Percentiles rank a stretch among this genome's conserved stretches.
Evolutionary conservation across 2,329 filamentous ascomycete species (phyloP).

Genomic region (Diplodia mutila): DNA sequence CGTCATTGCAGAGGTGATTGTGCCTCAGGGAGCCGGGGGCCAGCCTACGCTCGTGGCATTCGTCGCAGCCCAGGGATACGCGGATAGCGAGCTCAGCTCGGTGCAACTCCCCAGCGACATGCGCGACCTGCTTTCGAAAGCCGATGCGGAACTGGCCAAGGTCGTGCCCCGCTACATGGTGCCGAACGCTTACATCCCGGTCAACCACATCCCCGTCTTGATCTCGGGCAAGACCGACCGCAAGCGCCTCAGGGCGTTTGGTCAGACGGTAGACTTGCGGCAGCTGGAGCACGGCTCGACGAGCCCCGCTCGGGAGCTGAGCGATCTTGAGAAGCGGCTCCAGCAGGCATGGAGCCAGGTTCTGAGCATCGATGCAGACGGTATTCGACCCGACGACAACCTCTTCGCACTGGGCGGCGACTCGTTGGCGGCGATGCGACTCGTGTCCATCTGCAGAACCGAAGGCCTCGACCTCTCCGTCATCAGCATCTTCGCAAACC

Average conservation of each 20-base stretch:
- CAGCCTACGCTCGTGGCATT: constrained; percentile 41
- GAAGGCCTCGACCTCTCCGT: constrained; percentile 57
- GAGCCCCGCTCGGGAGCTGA: background rate
- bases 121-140: background rate
- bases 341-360: constrained; percentile 26
- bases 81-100: constrained; percentile 28
- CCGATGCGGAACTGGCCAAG: constrained; percentile 26
- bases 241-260: constrained; percentile 31
- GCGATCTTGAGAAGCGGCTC: constrained; percentile 14
- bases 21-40: constrained; percentile 28
- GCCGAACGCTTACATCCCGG: constrained; percentile 49
- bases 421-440: constrained; percentile 64
- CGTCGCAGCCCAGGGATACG: constrained; percentile 28
- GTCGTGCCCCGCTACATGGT: constrained; percentile 44
- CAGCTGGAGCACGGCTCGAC: constrained; percentile 22
- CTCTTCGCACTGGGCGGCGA: constrained; percentile 66
- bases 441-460: constrained; percentile 58
- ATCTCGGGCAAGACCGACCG: constrained; percentile 49
- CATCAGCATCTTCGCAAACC: constrained; percentile 58
- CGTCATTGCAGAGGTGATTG: constrained; percentile 54
- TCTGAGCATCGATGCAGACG: constrained; percentile 28
- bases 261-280: constrained; percentile 28
- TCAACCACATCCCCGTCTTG: constrained; percentile 49
- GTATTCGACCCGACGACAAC: constrained; percentile 59
- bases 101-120: background rate